Evolutionary conservation across 2,329 filamentous ascomycete species (phyloP).

Genomic region (Pseudopithomyces maydicus): DNA sequence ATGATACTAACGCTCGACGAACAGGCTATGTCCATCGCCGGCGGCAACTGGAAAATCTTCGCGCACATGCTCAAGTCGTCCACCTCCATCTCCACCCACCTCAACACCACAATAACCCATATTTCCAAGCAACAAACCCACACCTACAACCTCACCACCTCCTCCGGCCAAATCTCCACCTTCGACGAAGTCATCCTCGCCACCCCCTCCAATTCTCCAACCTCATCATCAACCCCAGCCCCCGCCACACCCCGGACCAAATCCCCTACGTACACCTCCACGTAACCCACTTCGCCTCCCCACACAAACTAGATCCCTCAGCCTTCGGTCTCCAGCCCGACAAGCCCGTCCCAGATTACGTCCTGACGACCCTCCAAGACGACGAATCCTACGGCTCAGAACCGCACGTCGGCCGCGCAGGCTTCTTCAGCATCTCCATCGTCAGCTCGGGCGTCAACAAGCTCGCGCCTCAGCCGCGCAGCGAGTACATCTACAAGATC

Average conservation of each 20-base stretch:
- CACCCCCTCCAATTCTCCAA: conserved; percentile 78
- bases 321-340: conserved; percentile 72
- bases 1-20: not conserved
- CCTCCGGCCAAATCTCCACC: conserved; percentile 17
- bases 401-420: conserved; percentile 50
- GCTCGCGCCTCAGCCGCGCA: conserved; percentile 24
- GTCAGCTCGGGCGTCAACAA: conserved; percentile 69
- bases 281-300: conserved; percentile 86
- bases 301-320: conserved; percentile 69
- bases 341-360: conserved; percentile 68
- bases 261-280: conserved; percentile 88
- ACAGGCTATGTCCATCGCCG: conserved; percentile 71
- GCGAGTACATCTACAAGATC: conserved; percentile 69
- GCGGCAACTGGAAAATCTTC: conserved; percentile 96
- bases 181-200: conserved; percentile 87
- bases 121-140: conserved; percentile 53
- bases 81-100: conserved; percentile 59
- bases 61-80: conserved; percentile 74
- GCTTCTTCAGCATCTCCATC: conserved; percentile 86
- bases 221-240: conserved; percentile 59
- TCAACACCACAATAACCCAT: conserved; percentile 70
- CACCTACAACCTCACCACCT: conserved; percentile 52
- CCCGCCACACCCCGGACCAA: conserved; percentile 65
- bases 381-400: conserved; percentile 56
- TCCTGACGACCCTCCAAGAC: conserved; percentile 80